A percentile compares a stretch with the other conserved stretches of the same genome.
Evolutionary conservation across 257 asterid species (phyloP).

Genomic region (Solanum commersonii): DNA sequence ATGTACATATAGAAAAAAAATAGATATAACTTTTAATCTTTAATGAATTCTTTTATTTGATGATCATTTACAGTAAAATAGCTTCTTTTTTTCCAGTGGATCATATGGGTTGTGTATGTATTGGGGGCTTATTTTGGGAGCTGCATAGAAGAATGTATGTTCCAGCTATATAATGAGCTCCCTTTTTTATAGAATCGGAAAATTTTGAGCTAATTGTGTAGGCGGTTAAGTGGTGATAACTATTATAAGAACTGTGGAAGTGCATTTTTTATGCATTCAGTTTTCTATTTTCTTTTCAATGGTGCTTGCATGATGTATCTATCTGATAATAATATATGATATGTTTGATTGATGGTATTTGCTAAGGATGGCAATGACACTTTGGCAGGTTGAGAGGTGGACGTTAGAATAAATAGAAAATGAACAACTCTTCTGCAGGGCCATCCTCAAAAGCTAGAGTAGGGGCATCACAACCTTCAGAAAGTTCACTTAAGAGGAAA

Average conservation of each 20-base stretch:
- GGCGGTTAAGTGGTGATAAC: background rate
- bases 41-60: too few relatives aligned
- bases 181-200: background rate
- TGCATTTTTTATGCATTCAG: background rate
- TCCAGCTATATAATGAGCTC: background rate
- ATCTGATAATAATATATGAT: background rate
- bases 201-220: background rate
- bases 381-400: background rate
- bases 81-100: background rate
- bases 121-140: background rate
- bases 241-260: background rate
- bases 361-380: background rate
- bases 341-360: background rate
- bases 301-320: background rate
- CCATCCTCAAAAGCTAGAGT: constrained; percentile 51
- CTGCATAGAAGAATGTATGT: background rate
- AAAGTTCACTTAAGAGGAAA: constrained; percentile 68
- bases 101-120: background rate
- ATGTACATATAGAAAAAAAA: background rate
- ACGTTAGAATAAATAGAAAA: constrained; percentile 18
- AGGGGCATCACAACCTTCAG: constrained; percentile 66
- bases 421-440: constrained; percentile 49
- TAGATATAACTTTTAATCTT: background rate
- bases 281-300: background rate
- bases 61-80: background rate